Percentiles rank a stretch among this genome's conserved stretches.
These are phyloP conservation scores for Leishmania tarentolae DNA, from an alignment of 208 protist species.

Conservation along the genomic window DNA sequence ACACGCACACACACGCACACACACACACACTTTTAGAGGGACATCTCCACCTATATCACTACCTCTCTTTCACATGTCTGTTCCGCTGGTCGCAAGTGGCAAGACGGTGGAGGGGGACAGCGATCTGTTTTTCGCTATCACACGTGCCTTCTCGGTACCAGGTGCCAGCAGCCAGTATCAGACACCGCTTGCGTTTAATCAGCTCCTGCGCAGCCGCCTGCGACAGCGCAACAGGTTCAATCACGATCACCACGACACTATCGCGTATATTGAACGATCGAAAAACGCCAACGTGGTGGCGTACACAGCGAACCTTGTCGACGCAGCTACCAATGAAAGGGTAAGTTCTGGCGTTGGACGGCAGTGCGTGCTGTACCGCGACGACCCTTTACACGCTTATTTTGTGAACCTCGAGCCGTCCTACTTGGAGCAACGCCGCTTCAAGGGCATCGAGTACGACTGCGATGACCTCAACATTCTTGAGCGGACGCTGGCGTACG, in stretches of 20 bases:
- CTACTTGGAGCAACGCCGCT: conserved; percentile 54
- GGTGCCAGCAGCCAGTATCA: conserved; percentile 28
- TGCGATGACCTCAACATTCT: conserved; percentile 68
- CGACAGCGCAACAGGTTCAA: conserved; percentile 60
- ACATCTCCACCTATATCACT: background rate
- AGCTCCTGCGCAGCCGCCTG: conserved; percentile 38
- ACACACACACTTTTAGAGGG: conserved; percentile 1
- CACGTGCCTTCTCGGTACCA: conserved; percentile 31
- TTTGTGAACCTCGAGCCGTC: conserved; percentile 72
- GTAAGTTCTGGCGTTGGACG: conserved; percentile 38
- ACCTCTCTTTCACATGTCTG: conserved; percentile 14
- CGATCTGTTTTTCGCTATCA: conserved; percentile 32
- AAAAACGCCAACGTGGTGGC: conserved; percentile 83
- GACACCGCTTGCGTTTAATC: conserved; percentile 41
- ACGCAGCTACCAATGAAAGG: conserved; percentile 11
- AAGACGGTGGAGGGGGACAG: conserved; percentile 34
- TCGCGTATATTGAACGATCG: conserved; percentile 79
- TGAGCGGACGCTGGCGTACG: conserved; percentile 82
- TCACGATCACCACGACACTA: conserved; percentile 76
- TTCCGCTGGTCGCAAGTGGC: conserved; percentile 15
- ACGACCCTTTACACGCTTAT: conserved; percentile 69
- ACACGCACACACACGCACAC: background rate
- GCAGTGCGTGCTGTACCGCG: conserved; percentile 35
- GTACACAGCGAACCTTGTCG: conserved; percentile 60
- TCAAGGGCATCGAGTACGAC: conserved; percentile 44